Conservation (phyloP, 129 eudicot genomes). For the Cynara cardunculus region DNA sequence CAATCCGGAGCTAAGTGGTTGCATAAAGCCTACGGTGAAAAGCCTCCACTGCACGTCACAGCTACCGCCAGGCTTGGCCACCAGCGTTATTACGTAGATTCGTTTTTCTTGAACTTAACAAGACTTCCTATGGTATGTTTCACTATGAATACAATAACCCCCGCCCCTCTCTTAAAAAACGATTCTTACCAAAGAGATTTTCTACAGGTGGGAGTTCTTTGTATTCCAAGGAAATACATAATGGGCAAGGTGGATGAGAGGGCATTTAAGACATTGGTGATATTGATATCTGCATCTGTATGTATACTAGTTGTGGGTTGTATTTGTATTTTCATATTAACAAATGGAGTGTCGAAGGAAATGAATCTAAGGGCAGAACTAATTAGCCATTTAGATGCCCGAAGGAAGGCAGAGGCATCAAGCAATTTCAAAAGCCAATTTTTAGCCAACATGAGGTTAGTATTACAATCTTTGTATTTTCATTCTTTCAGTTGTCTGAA, state of each 20-base stretch:
- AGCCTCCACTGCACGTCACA: constrained; percentile 51
- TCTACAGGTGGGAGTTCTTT: constrained; percentile 85
- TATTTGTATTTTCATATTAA: constrained; percentile 72
- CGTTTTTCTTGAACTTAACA: constrained; percentile 78
- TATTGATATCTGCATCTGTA: constrained; percentile 78
- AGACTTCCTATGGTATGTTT: constrained; percentile 93
- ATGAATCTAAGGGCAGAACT: constrained; percentile 89
- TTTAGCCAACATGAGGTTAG: constrained; percentile 95
- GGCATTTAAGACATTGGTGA: constrained; percentile 68
- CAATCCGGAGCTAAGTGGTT: constrained; percentile 74
- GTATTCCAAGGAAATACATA: constrained; percentile 85
- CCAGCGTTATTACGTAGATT: constrained; percentile 74
- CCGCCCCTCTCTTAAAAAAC: background rate
- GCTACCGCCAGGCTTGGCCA: constrained; percentile 64
- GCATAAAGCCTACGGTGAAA: constrained; percentile 42
- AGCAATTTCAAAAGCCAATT: constrained; percentile 97
- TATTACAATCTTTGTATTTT: constrained; percentile 3
- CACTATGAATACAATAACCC: background rate
- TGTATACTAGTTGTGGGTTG: constrained; percentile 89
- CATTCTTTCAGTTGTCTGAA: background rate
- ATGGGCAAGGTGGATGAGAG: constrained; percentile 95
- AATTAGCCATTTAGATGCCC: constrained; percentile 85
- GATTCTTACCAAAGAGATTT: background rate
- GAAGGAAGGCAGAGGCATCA: constrained; percentile 98
- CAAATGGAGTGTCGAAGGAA: constrained; percentile 96